Conservation (phyloP, 2,329 filamentous ascomycete species). For the Colletotrichum limetticola region DNA sequence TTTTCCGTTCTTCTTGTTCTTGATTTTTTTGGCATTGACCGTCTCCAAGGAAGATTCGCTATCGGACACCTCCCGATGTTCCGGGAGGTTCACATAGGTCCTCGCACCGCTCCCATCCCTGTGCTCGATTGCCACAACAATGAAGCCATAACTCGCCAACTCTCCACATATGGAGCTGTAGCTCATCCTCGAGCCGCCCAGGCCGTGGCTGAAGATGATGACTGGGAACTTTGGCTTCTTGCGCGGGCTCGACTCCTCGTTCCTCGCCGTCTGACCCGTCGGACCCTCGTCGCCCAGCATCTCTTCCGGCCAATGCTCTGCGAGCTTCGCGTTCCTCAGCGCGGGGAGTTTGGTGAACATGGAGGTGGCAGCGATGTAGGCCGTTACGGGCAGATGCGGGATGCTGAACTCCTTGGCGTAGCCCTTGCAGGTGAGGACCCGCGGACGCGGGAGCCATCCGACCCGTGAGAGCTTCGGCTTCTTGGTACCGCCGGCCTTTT, state of each 20-base stretch:
- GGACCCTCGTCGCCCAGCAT: slow-evolving; percentile 47
- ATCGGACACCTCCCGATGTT: slow-evolving; percentile 47
- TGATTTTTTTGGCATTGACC: slow-evolving; percentile 46
- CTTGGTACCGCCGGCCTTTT: slow-evolving; percentile 21
- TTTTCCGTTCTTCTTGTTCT: slow-evolving; percentile 45
- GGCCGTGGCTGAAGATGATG: slow-evolving; percentile 73
- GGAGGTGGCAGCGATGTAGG: slow-evolving; percentile 65
- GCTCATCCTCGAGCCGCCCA: slow-evolving; percentile 71
- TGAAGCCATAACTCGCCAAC: slow-evolving; percentile 73
- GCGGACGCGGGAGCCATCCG: slow-evolving; percentile 71
- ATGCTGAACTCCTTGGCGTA: slow-evolving; percentile 71
- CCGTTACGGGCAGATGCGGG: slow-evolving; percentile 58
- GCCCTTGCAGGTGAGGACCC: slow-evolving; percentile 65
- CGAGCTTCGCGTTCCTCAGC: slow-evolving; percentile 68
- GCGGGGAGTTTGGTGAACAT: slow-evolving; percentile 75
- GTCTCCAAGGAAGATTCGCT: slow-evolving; percentile 43
- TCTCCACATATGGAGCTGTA: slow-evolving; percentile 73
- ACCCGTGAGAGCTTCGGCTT: slow-evolving; percentile 60
- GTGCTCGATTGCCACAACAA: slow-evolving; percentile 74
- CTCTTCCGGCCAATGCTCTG: slow-evolving; percentile 62
- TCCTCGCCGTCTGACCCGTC: slow-evolving; percentile 46
- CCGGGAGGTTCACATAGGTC: slow-evolving; percentile 68
- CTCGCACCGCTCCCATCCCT: slow-evolving; percentile 72
- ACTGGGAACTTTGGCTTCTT: slow-evolving; percentile 65
- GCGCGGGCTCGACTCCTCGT: slow-evolving; percentile 34